Evolutionary conservation across 345 rosid species (phyloP), one percentile per base, ranked within the genome.

Genomic region (Hibiscus mutabilis): DNA sequence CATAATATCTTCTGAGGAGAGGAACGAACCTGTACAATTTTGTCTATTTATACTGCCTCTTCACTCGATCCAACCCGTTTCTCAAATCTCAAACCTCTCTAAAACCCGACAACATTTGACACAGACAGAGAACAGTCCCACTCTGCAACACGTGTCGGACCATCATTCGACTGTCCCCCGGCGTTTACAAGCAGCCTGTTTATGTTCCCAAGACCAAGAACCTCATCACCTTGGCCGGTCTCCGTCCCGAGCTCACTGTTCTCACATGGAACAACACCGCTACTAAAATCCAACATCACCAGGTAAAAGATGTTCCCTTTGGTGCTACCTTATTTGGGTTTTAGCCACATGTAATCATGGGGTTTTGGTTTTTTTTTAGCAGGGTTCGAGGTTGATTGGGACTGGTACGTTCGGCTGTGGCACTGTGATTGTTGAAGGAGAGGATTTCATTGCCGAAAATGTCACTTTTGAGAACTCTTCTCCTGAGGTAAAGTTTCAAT

Each of bases 401-500:
- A 90, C 94, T 11, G 98, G 98, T 67, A 95, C 97, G 16, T 95
- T 95, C 74, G 97, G 94, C 0, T 90, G 96, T 64, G 99, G 99
- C 35, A 88, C 82, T 84, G 88, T 83, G 73, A 92, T 92, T 16
- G 91, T 95, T 52, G 99, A 95, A 81, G 99, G 99, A 51, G 98
- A 90, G 73, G 98, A 92, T 74, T 92, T 95, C 70, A 85, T 92
- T 69, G 97, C 99, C 59, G 98, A 95, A 84, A 95, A 92, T 80
- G 76, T 95, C 85, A 95, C 99, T 8, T 92, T 95, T 71, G 97
- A 95, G 84, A 95, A 95, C 75, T 92, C 97, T 72, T 66, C 97
- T 76, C 97, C 99, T 60, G 80, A 87, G 89, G 97, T 94, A 70
- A 60, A 21, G 33, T 12, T 19, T 66, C 58, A 19, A 67, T 7